A percentile compares a stretch with the other conserved stretches of the same genome.
Evolutionary conservation across 2,329 filamentous ascomycete genomes (phyloP).

Genomic region (Gnomoniopsis sp.): DNA sequence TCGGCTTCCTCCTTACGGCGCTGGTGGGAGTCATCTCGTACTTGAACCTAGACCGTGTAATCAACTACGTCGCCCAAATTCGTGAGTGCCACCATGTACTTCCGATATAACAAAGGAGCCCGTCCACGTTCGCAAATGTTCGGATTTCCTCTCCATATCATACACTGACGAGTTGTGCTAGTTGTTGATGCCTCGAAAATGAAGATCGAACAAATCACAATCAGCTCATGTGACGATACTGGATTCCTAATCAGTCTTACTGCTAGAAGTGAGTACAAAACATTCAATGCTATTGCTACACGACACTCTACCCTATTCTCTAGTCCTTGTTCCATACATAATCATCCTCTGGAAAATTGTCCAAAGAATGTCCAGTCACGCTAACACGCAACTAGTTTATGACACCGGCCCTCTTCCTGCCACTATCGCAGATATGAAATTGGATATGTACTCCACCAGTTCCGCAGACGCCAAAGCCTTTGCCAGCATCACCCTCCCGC

Average conservation of each 20-base stretch:
- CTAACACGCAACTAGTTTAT: background rate
- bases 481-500: background rate
- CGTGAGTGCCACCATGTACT: too few relatives aligned
- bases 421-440: constrained; percentile 5
- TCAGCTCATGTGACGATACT: constrained; percentile 1
- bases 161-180: background rate
- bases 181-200: constrained; percentile 10
- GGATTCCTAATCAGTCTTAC: constrained; percentile 7
- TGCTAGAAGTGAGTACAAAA: background rate
- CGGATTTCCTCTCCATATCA: background rate
- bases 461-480: background rate
- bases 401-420: constrained; percentile 5
- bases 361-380: too few relatives aligned
- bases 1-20: too few relatives aligned
- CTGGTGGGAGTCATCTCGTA: too few relatives aligned
- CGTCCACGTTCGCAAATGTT: too few relatives aligned
- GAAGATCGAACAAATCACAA: constrained; percentile 2
- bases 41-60: too few relatives aligned
- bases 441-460: constrained; percentile 3
- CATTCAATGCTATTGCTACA: too few relatives aligned
- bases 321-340: too few relatives aligned
- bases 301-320: too few relatives aligned
- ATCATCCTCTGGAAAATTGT: too few relatives aligned
- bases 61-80: too few relatives aligned
- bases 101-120: too few relatives aligned